Percentiles rank a stretch among this genome's conserved stretches.
phyloP scores from a whole-genome alignment of 2,329 filamentous ascomycete genomes.

The Hypocreales sp. region DNA sequence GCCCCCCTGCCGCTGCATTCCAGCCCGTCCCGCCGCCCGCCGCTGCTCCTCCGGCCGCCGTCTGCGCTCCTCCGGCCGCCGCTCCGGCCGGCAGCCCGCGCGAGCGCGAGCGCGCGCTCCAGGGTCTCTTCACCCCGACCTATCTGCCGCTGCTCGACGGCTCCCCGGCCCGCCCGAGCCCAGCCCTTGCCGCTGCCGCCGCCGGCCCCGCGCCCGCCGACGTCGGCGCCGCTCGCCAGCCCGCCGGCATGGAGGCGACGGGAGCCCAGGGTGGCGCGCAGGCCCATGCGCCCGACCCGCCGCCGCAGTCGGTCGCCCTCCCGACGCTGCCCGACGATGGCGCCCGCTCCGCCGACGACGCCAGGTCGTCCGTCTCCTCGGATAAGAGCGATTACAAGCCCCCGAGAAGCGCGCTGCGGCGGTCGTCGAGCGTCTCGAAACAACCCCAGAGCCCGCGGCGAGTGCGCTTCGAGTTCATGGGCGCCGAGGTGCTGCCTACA shows the following conservation, averaged over 20 bases:
- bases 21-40: conserved; percentile 14
- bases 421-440: conserved; percentile 35
- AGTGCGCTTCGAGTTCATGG: conserved; percentile 47
- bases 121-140: conserved; percentile 45
- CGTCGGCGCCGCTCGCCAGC: conserved; percentile 7
- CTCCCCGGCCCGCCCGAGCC: conserved; percentile 10
- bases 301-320: conserved; percentile 12
- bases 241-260: conserved; percentile 9
- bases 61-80: no score
- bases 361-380: conserved; percentile 33
- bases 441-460: conserved; percentile 38
- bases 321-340: conserved; percentile 19
- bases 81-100: conserved; percentile 15
- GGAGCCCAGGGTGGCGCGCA: conserved; percentile 5
- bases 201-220: not conserved
- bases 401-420: conserved; percentile 41
- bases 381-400: conserved; percentile 33
- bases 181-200: conserved; percentile 6
- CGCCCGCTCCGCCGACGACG: conserved; percentile 25
- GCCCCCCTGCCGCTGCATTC: conserved; percentile 15
- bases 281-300: conserved; percentile 4
- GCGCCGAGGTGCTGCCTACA: conserved; percentile 44
- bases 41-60: no score
- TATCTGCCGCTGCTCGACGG: conserved; percentile 47
- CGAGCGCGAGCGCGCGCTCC: conserved; percentile 43